These are phyloP conservation scores for Malania oleifera DNA, from an alignment of 164 flowering plant species.

Conservation along the genomic window DNA sequence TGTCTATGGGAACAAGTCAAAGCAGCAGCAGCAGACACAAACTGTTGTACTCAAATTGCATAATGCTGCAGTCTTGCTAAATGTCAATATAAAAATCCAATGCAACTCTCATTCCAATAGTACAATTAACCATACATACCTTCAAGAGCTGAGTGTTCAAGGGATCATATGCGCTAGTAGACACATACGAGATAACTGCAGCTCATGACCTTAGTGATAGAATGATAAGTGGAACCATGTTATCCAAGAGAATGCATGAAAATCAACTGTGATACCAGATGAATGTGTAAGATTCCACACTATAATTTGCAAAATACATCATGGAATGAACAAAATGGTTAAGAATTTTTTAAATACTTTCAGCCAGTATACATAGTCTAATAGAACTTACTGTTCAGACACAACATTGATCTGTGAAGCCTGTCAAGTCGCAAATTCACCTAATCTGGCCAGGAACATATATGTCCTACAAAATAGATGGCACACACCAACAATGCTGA, in stretches of 20 bases:
- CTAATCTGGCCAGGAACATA: conserved; percentile 15
- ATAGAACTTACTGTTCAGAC: conserved; percentile 16
- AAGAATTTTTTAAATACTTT: background rate
- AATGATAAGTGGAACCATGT: conserved; percentile 16
- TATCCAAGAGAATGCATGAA: conserved; percentile 13
- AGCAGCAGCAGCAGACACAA: too few species aligned
- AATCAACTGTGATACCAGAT: conserved; percentile 22
- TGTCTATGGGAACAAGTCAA: too few species aligned
- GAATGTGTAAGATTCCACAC: background rate
- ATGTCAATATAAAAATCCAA: too few species aligned
- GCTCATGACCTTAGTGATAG: conserved; percentile 28
- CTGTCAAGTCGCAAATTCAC: conserved; percentile 19
- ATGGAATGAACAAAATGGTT: background rate
- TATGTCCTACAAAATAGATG: conserved; percentile 23
- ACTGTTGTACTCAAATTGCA: too few species aligned
- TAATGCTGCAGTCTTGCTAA: too few species aligned
- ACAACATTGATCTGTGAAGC: conserved; percentile 19
- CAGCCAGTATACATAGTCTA: background rate
- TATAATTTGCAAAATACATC: background rate
- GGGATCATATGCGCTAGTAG: conserved; percentile 4
- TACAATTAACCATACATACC: conserved; percentile 17
- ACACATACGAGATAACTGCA: conserved; percentile 26
- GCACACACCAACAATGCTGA: background rate
- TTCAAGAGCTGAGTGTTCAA: conserved; percentile 23
- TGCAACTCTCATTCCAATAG: background rate